Evolutionary conservation across 345 rosid genomes (phyloP), one percentile per base, ranked within the genome.

Genomic region (Turnera subulata): DNA sequence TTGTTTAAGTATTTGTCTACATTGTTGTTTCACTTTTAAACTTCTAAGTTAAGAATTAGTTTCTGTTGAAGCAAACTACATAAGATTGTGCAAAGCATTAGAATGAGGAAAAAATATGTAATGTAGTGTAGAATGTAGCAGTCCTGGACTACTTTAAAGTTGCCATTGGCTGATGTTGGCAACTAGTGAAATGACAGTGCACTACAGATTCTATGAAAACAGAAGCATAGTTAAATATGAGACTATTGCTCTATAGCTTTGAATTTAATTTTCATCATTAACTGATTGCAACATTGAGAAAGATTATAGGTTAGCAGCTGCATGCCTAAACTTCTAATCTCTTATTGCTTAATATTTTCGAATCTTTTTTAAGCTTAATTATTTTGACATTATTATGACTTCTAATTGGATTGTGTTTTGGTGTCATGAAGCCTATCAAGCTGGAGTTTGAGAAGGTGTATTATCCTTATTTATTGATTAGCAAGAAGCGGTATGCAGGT

Each of bases 401-500:
- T 58, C 21, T 14, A 8, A 13, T 44, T 24, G 26, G 50, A 12
- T 32, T 23, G 47, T 48, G 38, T 49, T 35, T 67, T 64, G 73
- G 64, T 61, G 23, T 72, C 68, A n/a, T 76, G 55, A 76, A 93
- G 99, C 99, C 97, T 66, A 93, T 93, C 78, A 89, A 87, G 78
- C 80, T 89, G 64, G 99, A 93, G 80, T 93, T 93, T 52, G 99
- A 93, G 83, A 93, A 93, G 81, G 96, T 93, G 42, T 93, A 93
- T 65, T 89, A 74, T 68, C 99, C 97, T 25, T 93, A 85, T 70
- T 77, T 93, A 42, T 74, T 93, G 78, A 93, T 93, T 59, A 89
- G 90, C 82, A 93, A 93, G 85, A 93, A 93, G 81, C 84, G 96
- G 76, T 93, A 93, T 78, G 97, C 99, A 75, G 99, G 99, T 73